Percentiles rank a stretch among this genome's conserved stretches.
Evolutionary conservation across 768 basidiomycete species (phyloP).

Genomic region (Phaffia australis): DNA sequence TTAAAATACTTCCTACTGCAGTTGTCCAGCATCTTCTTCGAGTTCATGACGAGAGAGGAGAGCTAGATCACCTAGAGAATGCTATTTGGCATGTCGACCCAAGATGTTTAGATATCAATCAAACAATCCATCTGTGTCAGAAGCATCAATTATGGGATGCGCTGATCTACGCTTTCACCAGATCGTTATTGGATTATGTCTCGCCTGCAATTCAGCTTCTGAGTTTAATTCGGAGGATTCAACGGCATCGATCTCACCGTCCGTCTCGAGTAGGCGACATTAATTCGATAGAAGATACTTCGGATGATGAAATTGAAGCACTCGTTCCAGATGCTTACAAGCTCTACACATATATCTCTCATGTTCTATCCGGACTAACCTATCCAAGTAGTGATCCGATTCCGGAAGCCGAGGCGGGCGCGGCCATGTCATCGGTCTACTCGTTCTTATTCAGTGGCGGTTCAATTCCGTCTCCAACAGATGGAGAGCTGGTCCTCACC

Average conservation of each 20-base stretch:
- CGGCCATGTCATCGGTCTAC: conserved; percentile 66
- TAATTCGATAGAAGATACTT: conserved; percentile 25
- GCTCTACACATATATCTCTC: conserved; percentile 76
- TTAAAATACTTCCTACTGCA: conserved; percentile 68
- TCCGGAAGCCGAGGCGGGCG: conserved; percentile 51
- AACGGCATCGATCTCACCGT: conserved; percentile 43
- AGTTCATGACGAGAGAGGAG: conserved; percentile 58
- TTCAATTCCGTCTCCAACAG: conserved; percentile 67
- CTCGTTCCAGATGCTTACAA: conserved; percentile 72
- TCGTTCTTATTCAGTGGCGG: conserved; percentile 72
- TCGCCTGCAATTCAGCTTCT: conserved; percentile 79
- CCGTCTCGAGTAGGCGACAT: conserved; percentile 28
- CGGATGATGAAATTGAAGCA: conserved; percentile 45
- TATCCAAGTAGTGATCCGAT: conserved; percentile 77
- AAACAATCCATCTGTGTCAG: conserved; percentile 77
- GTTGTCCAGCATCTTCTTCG: conserved; percentile 75
- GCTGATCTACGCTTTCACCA: conserved; percentile 83
- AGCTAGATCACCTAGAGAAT: conserved; percentile 67
- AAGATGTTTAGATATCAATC: conserved; percentile 79
- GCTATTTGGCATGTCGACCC: conserved; percentile 97
- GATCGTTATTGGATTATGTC: conserved; percentile 75
- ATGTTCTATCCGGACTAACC: conserved; percentile 65
- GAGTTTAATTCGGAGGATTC: conserved; percentile 59
- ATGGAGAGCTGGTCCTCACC: conserved; percentile 63
- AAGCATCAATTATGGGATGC: conserved; percentile 78